Evolutionary conservation across 2,329 filamentous ascomycete genomes (phyloP).

Genomic region (Zymoseptoria ardabiliae): DNA sequence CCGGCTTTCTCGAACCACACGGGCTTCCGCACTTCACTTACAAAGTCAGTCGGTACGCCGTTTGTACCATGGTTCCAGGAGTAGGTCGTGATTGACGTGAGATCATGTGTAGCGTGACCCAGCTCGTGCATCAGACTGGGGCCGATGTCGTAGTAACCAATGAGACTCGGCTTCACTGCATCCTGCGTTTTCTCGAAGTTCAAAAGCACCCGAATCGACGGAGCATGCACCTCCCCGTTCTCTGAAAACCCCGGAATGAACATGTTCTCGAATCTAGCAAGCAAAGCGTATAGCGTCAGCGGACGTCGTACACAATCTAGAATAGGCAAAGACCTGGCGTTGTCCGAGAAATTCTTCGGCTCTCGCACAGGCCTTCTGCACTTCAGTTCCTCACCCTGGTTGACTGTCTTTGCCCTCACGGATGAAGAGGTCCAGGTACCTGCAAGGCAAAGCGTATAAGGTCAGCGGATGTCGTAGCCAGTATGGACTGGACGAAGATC

Average conservation of each 20-base stretch:
- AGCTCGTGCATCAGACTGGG: background rate
- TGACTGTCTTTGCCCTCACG: background rate
- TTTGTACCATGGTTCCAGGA: background rate
- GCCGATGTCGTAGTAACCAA: background rate
- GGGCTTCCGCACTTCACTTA: background rate
- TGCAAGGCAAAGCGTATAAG: no score
- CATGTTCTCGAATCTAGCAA: background rate
- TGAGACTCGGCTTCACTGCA: background rate
- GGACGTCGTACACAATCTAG: conserved; percentile 1
- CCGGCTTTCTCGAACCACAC: no score
- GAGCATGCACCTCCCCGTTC: background rate
- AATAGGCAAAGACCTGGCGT: background rate
- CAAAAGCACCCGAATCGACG: conserved; percentile 1
- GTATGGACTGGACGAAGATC: no score
- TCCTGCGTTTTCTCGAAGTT: conserved; percentile 4
- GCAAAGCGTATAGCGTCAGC: background rate
- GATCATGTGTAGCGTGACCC: background rate
- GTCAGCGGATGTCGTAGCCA: no score
- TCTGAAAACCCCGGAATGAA: background rate
- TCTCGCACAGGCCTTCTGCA: conserved; percentile 2
- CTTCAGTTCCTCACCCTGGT: background rate
- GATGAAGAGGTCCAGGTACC: conserved; percentile 9
- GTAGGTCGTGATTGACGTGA: conserved; percentile 2
- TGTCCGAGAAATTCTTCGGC: conserved; percentile 3
- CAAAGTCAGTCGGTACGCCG: conserved; percentile 3